A percentile compares a stretch with the other conserved stretches of the same genome.
These are phyloP conservation scores for Viridothelium virens DNA, from an alignment of 495 filamentous ascomycete genomes.

Conservation along the genomic window DNA sequence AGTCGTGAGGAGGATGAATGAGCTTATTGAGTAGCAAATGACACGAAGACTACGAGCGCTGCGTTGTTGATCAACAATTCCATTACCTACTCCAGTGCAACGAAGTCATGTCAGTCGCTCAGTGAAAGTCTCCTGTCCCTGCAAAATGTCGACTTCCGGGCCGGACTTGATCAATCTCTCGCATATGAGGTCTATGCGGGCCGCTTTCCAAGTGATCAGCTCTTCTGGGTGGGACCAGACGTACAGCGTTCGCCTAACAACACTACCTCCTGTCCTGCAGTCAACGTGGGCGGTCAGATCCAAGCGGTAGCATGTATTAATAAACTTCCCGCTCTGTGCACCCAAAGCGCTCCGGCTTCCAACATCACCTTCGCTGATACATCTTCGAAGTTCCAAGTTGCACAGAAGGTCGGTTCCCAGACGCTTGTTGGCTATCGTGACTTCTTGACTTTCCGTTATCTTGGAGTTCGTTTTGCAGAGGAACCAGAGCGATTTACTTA, in stretches of 20 bases:
- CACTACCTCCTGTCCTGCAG: constrained; percentile 15
- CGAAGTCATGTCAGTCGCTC: not conserved
- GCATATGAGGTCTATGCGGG: constrained; percentile 30
- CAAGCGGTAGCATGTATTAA: constrained; percentile 11
- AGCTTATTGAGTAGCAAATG: not conserved
- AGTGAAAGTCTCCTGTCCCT: constrained; percentile 1
- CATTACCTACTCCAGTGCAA: not conserved
- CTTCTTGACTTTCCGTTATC: constrained; percentile 37
- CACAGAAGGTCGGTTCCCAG: constrained; percentile 18
- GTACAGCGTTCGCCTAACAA: not conserved
- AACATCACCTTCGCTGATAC: constrained; percentile 22
- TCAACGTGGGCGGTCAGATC: constrained; percentile 16
- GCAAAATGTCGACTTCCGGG: constrained; percentile 25
- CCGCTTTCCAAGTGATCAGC: constrained; percentile 21
- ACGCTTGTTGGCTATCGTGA: constrained; percentile 37
- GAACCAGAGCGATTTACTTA: constrained; percentile 34
- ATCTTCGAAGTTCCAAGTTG: constrained; percentile 20
- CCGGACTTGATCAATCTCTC: constrained; percentile 29
- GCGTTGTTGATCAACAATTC: not conserved
- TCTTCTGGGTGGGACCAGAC: constrained; percentile 14
- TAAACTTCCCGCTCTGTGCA: constrained; percentile 21
- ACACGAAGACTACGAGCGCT: not conserved
- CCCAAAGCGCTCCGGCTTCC: constrained; percentile 24
- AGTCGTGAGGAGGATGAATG: not conserved
- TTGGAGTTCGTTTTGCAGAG: constrained; percentile 39